phyloP scores from a whole-genome alignment of 805 yeast species.

The Candida vartiovaarae region DNA sequence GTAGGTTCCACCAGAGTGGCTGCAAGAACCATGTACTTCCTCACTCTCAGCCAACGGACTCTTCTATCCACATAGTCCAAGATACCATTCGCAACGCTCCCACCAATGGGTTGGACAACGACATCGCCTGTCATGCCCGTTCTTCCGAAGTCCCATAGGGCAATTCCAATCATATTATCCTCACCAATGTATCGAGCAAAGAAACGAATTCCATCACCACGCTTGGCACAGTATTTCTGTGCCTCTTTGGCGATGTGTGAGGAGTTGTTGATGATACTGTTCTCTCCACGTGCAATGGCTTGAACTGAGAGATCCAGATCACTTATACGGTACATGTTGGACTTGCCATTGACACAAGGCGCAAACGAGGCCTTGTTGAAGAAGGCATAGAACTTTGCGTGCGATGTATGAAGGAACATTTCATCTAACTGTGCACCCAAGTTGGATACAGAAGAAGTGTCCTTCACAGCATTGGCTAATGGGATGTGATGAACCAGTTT shows the following conservation, averaged over 20 bases:
- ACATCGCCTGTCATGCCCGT: slow-evolving; percentile 76
- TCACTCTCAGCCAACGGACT: slow-evolving; percentile 77
- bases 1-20: slow-evolving; percentile 86
- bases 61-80: slow-evolving; percentile 60
- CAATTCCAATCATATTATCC: slow-evolving; percentile 88
- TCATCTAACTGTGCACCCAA: slow-evolving; percentile 73
- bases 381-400: slow-evolving; percentile 76
- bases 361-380: slow-evolving; percentile 70
- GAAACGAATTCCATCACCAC: slow-evolving; percentile 49
- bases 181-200: slow-evolving; percentile 84
- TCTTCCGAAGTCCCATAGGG: slow-evolving; percentile 66
- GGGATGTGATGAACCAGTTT: slow-evolving; percentile 81
- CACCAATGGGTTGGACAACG: slow-evolving; percentile 66
- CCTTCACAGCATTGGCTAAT: slow-evolving; percentile 37
- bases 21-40: slow-evolving; percentile 79
- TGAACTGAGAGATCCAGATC: slow-evolving; percentile 55
- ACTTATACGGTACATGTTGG: slow-evolving; percentile 66
- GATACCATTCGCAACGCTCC: slow-evolving; percentile 30
- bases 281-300: slow-evolving; percentile 26
- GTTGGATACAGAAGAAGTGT: slow-evolving; percentile 14
- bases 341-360: slow-evolving; percentile 89
- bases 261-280: slow-evolving; percentile 26
- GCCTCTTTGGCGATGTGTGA: slow-evolving; percentile 30
- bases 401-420: slow-evolving; percentile 77
- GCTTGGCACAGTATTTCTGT: slow-evolving; percentile 19